A percentile compares a stretch with the other conserved stretches of the same genome.
phyloP scores from a whole-genome alignment of 2,329 filamentous ascomycete species.

The Seiridium cupressi region DNA sequence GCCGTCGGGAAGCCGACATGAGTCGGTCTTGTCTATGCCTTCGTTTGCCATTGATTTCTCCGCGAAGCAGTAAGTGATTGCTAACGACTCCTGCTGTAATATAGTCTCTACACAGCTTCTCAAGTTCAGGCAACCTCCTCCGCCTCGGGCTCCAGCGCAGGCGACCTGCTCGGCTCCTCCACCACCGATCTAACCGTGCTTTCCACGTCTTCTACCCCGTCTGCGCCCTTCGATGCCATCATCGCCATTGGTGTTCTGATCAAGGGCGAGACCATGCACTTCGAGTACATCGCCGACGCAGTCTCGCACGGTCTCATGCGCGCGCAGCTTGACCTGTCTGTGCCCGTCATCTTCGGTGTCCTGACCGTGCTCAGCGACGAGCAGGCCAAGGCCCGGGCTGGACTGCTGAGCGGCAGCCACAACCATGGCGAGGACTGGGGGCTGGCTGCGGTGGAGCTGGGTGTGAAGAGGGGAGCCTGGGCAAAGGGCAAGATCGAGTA shows the following conservation, averaged over 20 bases:
- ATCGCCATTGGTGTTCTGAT: conserved; percentile 95
- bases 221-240: conserved; percentile 82
- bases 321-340: conserved; percentile 82
- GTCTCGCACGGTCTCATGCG: conserved; percentile 93
- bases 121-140: conserved; percentile 72
- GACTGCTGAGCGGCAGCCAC: conserved; percentile 66
- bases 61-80: background rate
- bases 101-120: conserved; percentile 78
- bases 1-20: background rate
- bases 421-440: conserved; percentile 99
- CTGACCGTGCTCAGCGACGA: conserved; percentile 86
- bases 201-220: conserved; percentile 32
- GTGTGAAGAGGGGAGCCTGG: conserved; percentile 84
- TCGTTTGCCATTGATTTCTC: background rate
- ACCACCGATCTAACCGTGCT: conserved; percentile 65
- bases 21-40: background rate
- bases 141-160: conserved; percentile 62
- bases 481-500: conserved; percentile 62
- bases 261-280: conserved; percentile 99
- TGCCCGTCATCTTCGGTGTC: conserved; percentile 89
- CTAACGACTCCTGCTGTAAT: background rate
- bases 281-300: conserved; percentile 94
- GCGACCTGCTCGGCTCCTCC: conserved; percentile 71
- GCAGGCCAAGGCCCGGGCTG: conserved; percentile 82
- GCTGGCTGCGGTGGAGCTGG: conserved; percentile 88